Percentiles rank a stretch among this genome's conserved stretches.
These are phyloP conservation scores for Colletotrichum nymphaeae DNA, from an alignment of 2,329 filamentous ascomycete genomes.

Conservation along the genomic window DNA sequence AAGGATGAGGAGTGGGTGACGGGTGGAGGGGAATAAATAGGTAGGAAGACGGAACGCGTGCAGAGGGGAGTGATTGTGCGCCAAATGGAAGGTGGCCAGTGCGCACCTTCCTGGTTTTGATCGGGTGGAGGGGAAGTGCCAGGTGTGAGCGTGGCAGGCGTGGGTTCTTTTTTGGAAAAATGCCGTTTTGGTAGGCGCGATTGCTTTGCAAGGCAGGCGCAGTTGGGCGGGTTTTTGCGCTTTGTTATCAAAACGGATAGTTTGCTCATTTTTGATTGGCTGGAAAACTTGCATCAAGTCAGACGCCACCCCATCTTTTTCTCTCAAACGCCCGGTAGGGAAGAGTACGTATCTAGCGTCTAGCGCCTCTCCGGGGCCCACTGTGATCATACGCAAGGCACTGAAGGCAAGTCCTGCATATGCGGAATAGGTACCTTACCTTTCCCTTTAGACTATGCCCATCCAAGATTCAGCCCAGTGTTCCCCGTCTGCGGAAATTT, in stretches of 20 bases:
- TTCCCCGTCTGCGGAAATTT: conserved; percentile 6
- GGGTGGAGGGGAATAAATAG: conserved; percentile 43
- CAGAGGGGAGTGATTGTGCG: conserved; percentile 41
- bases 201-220: conserved; percentile 15
- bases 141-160: neutral
- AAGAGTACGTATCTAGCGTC: conserved; percentile 8
- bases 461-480: conserved; percentile 12
- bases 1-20: conserved; percentile 38
- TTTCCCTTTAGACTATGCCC: neutral
- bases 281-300: conserved; percentile 28
- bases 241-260: conserved; percentile 19
- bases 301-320: conserved; percentile 34
- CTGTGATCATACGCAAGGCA: neutral
- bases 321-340: conserved; percentile 5
- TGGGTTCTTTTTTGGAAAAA: conserved; percentile 11
- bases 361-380: neutral
- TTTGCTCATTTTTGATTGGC: conserved; percentile 37
- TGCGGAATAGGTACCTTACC: neutral
- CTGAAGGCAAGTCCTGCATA: neutral
- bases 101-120: conserved; percentile 10
- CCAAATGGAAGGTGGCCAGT: conserved; percentile 32
- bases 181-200: conserved; percentile 30
- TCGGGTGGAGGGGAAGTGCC: neutral
- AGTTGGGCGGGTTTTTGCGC: conserved; percentile 8
- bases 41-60: conserved; percentile 44